Percentiles rank a stretch among this genome's conserved stretches.
Conservation (phyloP, 2,329 filamentous ascomycete genomes). For the Chalaropsis ovoidea region DNA sequence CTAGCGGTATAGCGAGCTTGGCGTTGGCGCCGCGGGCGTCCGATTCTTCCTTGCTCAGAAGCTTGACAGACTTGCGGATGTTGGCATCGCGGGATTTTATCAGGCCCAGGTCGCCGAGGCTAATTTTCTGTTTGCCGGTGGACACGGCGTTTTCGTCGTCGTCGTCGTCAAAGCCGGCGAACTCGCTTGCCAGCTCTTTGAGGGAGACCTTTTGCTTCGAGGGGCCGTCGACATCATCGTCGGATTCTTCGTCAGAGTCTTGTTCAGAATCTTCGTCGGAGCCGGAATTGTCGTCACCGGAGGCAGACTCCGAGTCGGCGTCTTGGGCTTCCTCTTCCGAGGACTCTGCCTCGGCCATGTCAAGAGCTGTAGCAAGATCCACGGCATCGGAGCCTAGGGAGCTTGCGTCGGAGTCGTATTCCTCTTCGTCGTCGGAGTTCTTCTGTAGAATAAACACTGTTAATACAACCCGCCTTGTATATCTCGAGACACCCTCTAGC, state of each 20-base stretch:
- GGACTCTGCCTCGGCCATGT: conserved; percentile 43
- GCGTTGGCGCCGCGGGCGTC: conserved; percentile 37
- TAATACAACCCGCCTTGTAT: background rate
- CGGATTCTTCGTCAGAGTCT: conserved; percentile 39
- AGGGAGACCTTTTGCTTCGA: conserved; percentile 38
- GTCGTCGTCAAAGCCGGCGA: conserved; percentile 54
- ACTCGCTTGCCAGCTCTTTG: conserved; percentile 58
- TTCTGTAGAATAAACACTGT: conserved; percentile 11
- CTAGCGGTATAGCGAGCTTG: conserved; percentile 73
- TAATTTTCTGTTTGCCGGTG: conserved; percentile 53
- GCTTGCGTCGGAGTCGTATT: conserved; percentile 45
- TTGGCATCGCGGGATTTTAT: conserved; percentile 61
- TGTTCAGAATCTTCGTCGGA: conserved; percentile 35
- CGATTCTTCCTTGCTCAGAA: conserved; percentile 55
- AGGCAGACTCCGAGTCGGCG: conserved; percentile 37
- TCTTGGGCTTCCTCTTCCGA: conserved; percentile 42
- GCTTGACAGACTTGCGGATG: conserved; percentile 69
- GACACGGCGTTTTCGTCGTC: conserved; percentile 35
- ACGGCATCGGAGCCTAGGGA: conserved; percentile 51
- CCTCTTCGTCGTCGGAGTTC: conserved; percentile 42
- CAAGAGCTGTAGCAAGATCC: conserved; percentile 47
- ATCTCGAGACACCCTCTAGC: background rate
- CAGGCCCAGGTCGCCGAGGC: conserved; percentile 62
- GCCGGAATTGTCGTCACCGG: conserved; percentile 37
- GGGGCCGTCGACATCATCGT: conserved; percentile 46